phyloP scores from a whole-genome alignment of 805 yeast genomes.

The Wickerhamomyces ciferrii region DNA sequence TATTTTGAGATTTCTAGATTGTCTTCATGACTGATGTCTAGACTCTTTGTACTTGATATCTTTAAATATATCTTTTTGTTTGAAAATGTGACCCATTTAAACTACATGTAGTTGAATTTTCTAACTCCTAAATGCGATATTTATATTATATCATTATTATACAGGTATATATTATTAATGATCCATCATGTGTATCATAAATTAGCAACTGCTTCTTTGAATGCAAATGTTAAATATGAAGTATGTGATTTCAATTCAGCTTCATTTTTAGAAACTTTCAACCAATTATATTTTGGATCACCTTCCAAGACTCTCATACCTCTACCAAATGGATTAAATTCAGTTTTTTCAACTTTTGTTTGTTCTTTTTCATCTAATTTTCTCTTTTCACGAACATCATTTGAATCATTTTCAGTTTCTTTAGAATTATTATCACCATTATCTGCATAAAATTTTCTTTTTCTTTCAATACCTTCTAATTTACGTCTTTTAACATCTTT shows the following conservation, averaged over 20 bases:
- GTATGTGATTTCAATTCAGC: slow-evolving; percentile 90
- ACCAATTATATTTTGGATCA: slow-evolving; percentile 75
- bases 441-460: slow-evolving; percentile 28
- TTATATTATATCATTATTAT: too few relatives aligned
- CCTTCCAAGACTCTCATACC: slow-evolving; percentile 87
- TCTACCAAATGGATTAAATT: slow-evolving; percentile 90
- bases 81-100: too few relatives aligned
- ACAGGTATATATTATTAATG: background rate
- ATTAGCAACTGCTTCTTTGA: slow-evolving; percentile 26
- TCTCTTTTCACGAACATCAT: slow-evolving; percentile 21
- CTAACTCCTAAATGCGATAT: too few relatives aligned
- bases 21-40: too few relatives aligned
- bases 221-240: slow-evolving; percentile 89
- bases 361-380: slow-evolving; percentile 16
- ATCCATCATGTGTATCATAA: background rate
- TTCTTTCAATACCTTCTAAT: slow-evolving; percentile 56
- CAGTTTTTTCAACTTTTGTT: slow-evolving; percentile 34
- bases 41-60: too few relatives aligned
- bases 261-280: slow-evolving; percentile 77
- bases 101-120: too few relatives aligned
- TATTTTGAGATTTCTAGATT: too few relatives aligned
- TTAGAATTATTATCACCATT: slow-evolving; percentile 17
- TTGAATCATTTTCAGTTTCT: slow-evolving; percentile 11
- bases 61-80: too few relatives aligned
- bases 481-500: slow-evolving; percentile 75